These are phyloP conservation scores for Suillus ampliporus DNA, from an alignment of 768 basidiomycete species.

Conservation along the genomic window DNA sequence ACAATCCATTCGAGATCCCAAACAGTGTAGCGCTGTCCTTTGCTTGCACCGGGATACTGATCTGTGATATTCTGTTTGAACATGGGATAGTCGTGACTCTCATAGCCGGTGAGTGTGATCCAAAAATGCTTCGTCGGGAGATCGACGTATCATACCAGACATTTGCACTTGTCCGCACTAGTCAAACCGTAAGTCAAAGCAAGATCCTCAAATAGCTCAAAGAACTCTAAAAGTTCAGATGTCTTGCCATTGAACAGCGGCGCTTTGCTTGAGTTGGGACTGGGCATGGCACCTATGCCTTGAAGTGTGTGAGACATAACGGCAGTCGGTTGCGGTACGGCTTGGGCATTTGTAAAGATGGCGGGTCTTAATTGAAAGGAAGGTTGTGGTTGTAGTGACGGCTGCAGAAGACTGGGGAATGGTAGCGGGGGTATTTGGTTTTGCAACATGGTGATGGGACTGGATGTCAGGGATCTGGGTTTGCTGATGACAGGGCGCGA, in stretches of 20 bases:
- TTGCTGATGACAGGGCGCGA: conserved; percentile 1
- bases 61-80: conserved; percentile 10
- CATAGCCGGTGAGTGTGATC: conserved; percentile 8
- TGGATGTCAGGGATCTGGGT: too few relatives aligned
- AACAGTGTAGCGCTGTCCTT: conserved; percentile 6
- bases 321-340: too few relatives aligned
- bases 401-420: too few relatives aligned
- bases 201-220: conserved; percentile 10
- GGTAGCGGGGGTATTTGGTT: too few relatives aligned
- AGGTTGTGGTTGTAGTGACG: too few relatives aligned
- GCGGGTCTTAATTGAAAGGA: too few relatives aligned
- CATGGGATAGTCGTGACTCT: background rate
- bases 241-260: background rate
- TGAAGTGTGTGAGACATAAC: too few relatives aligned
- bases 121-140: conserved; percentile 1
- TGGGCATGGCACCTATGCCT: background rate
- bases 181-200: background rate
- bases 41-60: conserved; percentile 7
- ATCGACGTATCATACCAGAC: background rate
- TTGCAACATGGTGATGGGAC: too few relatives aligned
- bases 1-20: conserved; percentile 1
- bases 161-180: conserved; percentile 11
- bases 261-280: background rate
- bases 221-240: background rate
- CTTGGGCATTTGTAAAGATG: too few relatives aligned